Base-by-base conservation (phyloP, 768 basidiomycete genomes). In the Lentinula aciculospora region DNA sequence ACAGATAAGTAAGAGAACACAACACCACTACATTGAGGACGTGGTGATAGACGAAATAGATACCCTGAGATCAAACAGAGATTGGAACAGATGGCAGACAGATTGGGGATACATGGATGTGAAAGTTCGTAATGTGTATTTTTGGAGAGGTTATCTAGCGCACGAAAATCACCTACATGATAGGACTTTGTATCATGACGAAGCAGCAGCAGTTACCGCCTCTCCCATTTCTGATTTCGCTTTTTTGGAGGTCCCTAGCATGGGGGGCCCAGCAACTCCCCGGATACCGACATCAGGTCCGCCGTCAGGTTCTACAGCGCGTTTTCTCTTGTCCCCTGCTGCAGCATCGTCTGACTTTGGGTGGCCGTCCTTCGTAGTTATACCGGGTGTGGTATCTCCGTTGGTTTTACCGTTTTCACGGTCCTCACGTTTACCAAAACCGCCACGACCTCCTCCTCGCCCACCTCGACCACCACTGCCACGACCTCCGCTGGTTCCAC, bases 261-360 rank as follows among this genome's bases (percentile, higher is more conserved):
- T 61, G 39, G 81, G 81, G 10, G 89, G 89, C 3, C 84, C 85
- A 31, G 72, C 76, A 7, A 73, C 76, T 0, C 89, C 89, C 23
- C 89, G 79, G 10, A 83, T 68, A 9, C 89, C 89, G 27, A 78
- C 76, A 63, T 86, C 81, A 2, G 84, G 82, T 0, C 86, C 89
- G 62, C 89, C 89, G 64, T 91, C 89, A 1, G 88, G 89, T 65
- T 91, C 89, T 0, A 88, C 76, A 1, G 79, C 84, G 37, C 88
- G 81, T 68, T 91, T 92, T 59, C 89, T 76, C 74, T 92, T 92
- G 62, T 87, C 87, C 28, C 88, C 88, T 1, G 73, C 68, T 19
- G 32, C 23, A 6, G 12, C 21, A 39, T 23, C 82, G 7, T 74
- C 79, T 23, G 21, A 19, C 12, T 44, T 44, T 6, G 42, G 23